Base-by-base conservation (phyloP, 495 filamentous ascomycete species). In the Aspergillus leporis region DNA sequence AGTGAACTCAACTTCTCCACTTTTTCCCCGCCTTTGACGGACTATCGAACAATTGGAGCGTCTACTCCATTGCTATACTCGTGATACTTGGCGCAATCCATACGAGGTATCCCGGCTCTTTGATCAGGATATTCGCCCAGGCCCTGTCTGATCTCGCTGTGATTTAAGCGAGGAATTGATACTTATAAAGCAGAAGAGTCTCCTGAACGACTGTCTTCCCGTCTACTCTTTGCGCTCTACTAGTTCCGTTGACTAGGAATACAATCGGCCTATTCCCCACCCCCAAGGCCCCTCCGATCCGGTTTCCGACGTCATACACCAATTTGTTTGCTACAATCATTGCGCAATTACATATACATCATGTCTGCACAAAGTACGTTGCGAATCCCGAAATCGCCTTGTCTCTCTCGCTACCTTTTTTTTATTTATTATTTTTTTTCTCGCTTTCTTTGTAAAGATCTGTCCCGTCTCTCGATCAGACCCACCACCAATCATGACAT, bases 11-110 rank as follows among this genome's bases (percentile, higher is more conserved):
- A 47, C 36, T 60, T 53, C 66, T 63, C 70, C 70, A 72, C 67
- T 67, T 72, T 64, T 69, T 61, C 65, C 64, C 70, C 61, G 51
- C 62, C 53, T 63, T 36, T 10, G 23, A 53, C 51, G 47, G 51
- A 43, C 48, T 38, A 41, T 28, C 46, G 25, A 56, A 48, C 58
- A 61, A 59, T 54, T 51, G 45, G 45, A 56, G 32, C 25, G 51
- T 16, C 18, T 52, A 31, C 58, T 32, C 32, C 52, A 51, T 34
- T 45, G n/a, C 34, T 53, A 50, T 31, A 48, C 21, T 45, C 36
- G 43, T 50, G n/a, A 45, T 48, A 52, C 50, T 55, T 57, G 64
- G 55, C 43, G 47, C 32, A 49, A n/a, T 32, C 50, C 23, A 32
- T 46, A 36, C 41, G 45, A 51, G 48, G 48, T 18, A 40, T 41